These are phyloP conservation scores for Penicillium atrosanguineum DNA, from an alignment of 495 filamentous ascomycete genomes.

Conservation along the genomic window DNA sequence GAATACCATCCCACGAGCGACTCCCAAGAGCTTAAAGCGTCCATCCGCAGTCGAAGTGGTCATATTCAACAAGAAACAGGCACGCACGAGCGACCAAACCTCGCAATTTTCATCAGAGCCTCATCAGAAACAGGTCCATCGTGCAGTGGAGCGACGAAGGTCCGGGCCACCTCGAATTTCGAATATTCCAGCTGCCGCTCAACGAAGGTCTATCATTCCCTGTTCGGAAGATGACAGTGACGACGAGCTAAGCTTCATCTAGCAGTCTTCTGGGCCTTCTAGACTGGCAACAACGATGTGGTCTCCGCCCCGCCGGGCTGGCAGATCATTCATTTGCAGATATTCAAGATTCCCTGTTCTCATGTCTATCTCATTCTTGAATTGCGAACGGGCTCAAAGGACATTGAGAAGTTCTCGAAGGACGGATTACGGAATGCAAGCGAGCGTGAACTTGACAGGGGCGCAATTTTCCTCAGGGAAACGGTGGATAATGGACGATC, in stretches of 20 bases:
- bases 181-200: background rate
- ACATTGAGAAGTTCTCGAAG: conserved; percentile 1
- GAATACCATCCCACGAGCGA: background rate
- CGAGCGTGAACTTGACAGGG: background rate
- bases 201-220: conserved; percentile 21
- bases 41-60: conserved; percentile 35
- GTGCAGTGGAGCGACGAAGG: conserved; percentile 19
- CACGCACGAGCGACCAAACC: background rate
- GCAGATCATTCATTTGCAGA: background rate
- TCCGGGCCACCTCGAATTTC: conserved; percentile 13
- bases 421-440: background rate
- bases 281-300: background rate
- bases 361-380: background rate
- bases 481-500: background rate
- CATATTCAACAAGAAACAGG: conserved; percentile 29
- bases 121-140: conserved; percentile 20
- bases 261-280: conserved; percentile 7
- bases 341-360: background rate
- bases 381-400: conserved; percentile 3
- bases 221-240: conserved; percentile 41
- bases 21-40: background rate
- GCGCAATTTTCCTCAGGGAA: background rate
- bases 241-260: conserved; percentile 46
- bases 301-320: background rate
- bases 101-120: conserved; percentile 1